Percentiles rank a stretch among this genome's conserved stretches.
Conservation (phyloP, 1,284 basidiomycete genomes). For the Fomitopsis pinicola region DNA sequence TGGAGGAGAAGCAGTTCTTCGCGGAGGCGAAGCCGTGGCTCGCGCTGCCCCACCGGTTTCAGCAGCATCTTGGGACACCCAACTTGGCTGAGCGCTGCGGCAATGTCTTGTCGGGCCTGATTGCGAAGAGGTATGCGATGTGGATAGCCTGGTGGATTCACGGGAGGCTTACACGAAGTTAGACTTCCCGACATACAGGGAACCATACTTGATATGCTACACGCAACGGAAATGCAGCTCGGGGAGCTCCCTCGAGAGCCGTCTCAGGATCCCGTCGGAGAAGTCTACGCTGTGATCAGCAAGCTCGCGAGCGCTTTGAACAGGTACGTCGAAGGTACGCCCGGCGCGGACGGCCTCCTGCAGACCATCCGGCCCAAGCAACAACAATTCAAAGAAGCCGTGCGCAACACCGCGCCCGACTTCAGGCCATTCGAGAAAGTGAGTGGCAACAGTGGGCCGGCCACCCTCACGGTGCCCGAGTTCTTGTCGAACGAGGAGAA, state of each 20-base stretch:
- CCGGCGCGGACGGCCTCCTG: slow-evolving; percentile 44
- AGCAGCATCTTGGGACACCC: slow-evolving; percentile 48
- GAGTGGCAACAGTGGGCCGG: slow-evolving; percentile 8
- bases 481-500: slow-evolving; percentile 43
- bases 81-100: slow-evolving; percentile 42
- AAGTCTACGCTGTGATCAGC: slow-evolving; percentile 46
- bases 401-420: slow-evolving; percentile 50
- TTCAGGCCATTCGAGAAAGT: slow-evolving; percentile 32
- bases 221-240: slow-evolving; percentile 34
- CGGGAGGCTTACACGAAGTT: background rate
- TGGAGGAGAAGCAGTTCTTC: slow-evolving; percentile 67
- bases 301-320: slow-evolving; percentile 42
- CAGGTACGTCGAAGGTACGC: slow-evolving; percentile 48
- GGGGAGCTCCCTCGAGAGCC: slow-evolving; percentile 45
- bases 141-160: background rate
- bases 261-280: slow-evolving; percentile 49
- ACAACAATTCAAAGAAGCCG: slow-evolving; percentile 39
- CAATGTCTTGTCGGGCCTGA: slow-evolving; percentile 29
- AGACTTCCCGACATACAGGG: slow-evolving; percentile 63
- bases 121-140: slow-evolving; percentile 36
- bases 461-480: slow-evolving; percentile 4
- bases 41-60: slow-evolving; percentile 41
- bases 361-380: slow-evolving; percentile 51
- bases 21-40: slow-evolving; percentile 51
- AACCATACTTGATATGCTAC: slow-evolving; percentile 42